phyloP scores from a whole-genome alignment of 192 early-diverging fungal species.

The Spinellus fusiger region DNA sequence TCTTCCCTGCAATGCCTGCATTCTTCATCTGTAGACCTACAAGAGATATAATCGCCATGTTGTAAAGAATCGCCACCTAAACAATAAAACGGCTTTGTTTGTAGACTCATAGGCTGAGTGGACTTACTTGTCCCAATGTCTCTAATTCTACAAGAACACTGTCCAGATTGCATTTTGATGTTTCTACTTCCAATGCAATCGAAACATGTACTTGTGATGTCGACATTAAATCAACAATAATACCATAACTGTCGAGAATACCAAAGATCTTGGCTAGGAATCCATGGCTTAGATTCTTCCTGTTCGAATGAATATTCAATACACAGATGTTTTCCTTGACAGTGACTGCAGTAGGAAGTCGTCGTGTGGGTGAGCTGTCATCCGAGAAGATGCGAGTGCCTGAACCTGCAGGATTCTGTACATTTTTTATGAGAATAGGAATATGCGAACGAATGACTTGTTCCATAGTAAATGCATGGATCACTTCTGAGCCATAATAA shows the following conservation, averaged over 20 bases:
- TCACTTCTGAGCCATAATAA: constrained; percentile 83
- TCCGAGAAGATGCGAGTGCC: constrained; percentile 87
- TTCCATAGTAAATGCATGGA: constrained; percentile 96
- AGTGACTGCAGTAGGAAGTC: constrained; percentile 83
- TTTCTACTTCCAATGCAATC: constrained; percentile 55
- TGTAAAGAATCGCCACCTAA: constrained; percentile 38
- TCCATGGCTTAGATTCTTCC: constrained; percentile 83
- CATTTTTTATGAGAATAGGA: constrained; percentile 94
- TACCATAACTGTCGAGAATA: constrained; percentile 70
- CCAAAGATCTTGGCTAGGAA: constrained; percentile 88
- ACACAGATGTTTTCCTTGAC: constrained; percentile 87
- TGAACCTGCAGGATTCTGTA: constrained; percentile 74
- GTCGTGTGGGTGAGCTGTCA: constrained; percentile 33
- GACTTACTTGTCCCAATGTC: constrained; percentile 68
- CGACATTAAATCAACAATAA: constrained; percentile 81
- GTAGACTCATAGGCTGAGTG: constrained; percentile 4
- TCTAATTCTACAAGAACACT: constrained; percentile 62
- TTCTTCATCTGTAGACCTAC: constrained; percentile 88
- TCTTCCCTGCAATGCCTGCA: constrained; percentile 76
- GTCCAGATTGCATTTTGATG: constrained; percentile 46
- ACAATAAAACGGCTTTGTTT: not conserved
- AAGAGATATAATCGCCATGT: constrained; percentile 87
- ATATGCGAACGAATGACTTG: constrained; percentile 87
- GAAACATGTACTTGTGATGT: constrained; percentile 83
- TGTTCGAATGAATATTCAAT: constrained; percentile 89